Evolutionary conservation across 768 basidiomycete species (phyloP), one percentile per base, ranked within the genome.

Genomic region (Filobasidium wieringae): DNA sequence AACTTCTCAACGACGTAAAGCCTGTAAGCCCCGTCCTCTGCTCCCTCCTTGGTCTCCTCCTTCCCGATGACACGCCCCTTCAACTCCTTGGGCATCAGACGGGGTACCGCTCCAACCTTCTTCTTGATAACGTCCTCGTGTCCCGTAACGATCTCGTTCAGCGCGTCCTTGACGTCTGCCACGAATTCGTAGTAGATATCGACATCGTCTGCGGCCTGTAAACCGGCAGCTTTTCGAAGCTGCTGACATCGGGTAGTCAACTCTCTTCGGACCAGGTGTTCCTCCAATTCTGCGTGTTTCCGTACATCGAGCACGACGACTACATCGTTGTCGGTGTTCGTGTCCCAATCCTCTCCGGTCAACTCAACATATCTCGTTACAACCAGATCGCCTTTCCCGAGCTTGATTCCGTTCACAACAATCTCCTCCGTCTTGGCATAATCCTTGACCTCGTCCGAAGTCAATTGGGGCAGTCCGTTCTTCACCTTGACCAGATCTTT

Each of bases 161-260:
- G 68, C 14, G 58, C 61, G 41, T 86, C 85, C 22, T 76, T 76
- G 8, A 78, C 66, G 26, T 82, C 86, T 14, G 80, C 80, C 66
- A 85, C 83, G 71, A 93, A 87, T 58, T 75, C 75, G 76, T 91
- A 91, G 75, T 84, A 92, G 37, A 95, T 81, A 53, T 87, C 80
- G 29, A 96, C 83, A 69, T 95, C 88, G 70, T 99, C 95, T 7
- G 90, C 91, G 19, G 93, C 85, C 74, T 91, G 89, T 63, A 97
- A 78, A 14, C 91, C 90, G 1, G 90, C 91, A 74, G 91, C 89
- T 78, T 99, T 99, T 65, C 95, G 80, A 60, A 96, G 77, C 71
- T 88, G 89, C 77, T 99, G 95, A 40, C 96, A 84, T 54, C 92
- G 85, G 64, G 91, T 93, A 62, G 86, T 85, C 63, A 96, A 74